A percentile compares a stretch with the other conserved stretches of the same genome.
These are phyloP conservation scores for Rozella allomycis DNA, from an alignment of 371 early-diverging fungal genomes.

Conservation along the genomic window DNA sequence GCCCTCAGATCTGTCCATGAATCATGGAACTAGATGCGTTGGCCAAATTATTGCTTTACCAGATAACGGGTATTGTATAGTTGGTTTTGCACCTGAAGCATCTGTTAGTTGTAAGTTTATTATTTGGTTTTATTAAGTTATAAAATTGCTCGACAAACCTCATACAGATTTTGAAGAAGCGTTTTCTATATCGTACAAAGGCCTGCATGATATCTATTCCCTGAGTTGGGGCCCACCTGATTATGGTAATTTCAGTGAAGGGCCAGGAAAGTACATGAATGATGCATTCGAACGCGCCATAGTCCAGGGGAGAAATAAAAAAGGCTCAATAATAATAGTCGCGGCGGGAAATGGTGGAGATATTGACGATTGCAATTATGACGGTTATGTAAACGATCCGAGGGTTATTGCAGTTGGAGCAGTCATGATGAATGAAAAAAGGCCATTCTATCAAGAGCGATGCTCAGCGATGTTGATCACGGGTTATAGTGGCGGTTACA, in stretches of 20 bases:
- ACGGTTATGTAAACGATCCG: not conserved
- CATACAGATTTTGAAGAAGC: slow-evolving; percentile 1
- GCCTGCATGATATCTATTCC: slow-evolving; percentile 1
- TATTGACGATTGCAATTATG: slow-evolving; percentile 1
- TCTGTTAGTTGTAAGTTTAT: not conserved
- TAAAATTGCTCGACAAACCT: no score
- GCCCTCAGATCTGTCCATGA: no score
- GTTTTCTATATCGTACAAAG: not conserved
- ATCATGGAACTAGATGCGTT: slow-evolving; percentile 1
- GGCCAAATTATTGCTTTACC: not conserved
- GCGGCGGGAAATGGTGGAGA: slow-evolving; percentile 1
- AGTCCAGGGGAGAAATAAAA: not conserved
- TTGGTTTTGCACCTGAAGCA: slow-evolving; percentile 1
- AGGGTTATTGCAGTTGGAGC: slow-evolving; percentile 1
- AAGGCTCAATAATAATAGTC: not conserved
- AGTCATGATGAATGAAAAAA: not conserved
- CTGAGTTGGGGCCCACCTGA: slow-evolving; percentile 1
- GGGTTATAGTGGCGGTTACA: no score
- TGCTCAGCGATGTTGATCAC: slow-evolving; percentile 2
- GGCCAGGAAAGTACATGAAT: not conserved
- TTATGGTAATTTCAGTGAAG: not conserved
- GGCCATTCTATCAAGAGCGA: not conserved
- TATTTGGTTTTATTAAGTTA: no score
- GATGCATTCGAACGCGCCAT: not conserved
- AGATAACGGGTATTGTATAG: not conserved